Percentiles rank a stretch among this genome's conserved stretches.
phyloP scores from a whole-genome alignment of 768 basidiomycete genomes.

The Vararia minispora region DNA sequence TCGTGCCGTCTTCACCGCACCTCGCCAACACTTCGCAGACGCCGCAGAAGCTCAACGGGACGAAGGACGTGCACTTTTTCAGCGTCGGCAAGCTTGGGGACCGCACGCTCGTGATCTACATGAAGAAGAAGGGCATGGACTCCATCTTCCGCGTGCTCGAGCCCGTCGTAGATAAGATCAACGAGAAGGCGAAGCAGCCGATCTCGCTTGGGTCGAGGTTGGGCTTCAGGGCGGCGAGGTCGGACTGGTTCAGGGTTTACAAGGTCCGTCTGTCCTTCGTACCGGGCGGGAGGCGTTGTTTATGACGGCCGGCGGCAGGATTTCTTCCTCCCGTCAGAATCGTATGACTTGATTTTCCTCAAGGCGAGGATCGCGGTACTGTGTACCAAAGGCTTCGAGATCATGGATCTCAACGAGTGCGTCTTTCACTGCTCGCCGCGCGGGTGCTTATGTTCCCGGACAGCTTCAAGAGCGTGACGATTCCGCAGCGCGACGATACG shows the following conservation, averaged over 20 bases:
- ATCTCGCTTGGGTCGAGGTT: slow-evolving; percentile 63
- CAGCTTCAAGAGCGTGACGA: slow-evolving; percentile 82
- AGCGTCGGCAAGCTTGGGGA: slow-evolving; percentile 81
- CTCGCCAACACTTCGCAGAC: slow-evolving; percentile 59
- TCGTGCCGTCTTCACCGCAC: slow-evolving; percentile 79
- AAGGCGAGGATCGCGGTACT: slow-evolving; percentile 90
- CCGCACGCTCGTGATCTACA: slow-evolving; percentile 85
- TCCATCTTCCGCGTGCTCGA: slow-evolving; percentile 97
- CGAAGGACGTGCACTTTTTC: slow-evolving; percentile 92
- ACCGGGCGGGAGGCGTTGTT: neutral
- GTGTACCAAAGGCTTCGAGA: slow-evolving; percentile 91
- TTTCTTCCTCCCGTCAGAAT: slow-evolving; percentile 88
- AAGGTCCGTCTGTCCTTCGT: slow-evolving; percentile 30
- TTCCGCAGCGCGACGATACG: slow-evolving; percentile 73
- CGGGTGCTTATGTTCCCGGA: neutral
- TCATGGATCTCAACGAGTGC: slow-evolving; percentile 92
- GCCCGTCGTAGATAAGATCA: slow-evolving; percentile 85
- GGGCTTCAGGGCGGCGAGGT: slow-evolving; percentile 66
- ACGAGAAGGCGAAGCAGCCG: slow-evolving; percentile 61
- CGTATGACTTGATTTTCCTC: slow-evolving; percentile 84
- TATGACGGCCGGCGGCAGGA: slow-evolving; percentile 30
- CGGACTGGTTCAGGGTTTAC: slow-evolving; percentile 94
- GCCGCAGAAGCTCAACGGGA: slow-evolving; percentile 85
- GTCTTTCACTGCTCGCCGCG: slow-evolving; percentile 18
- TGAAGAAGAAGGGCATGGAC: slow-evolving; percentile 92